A percentile compares a stretch with the other conserved stretches of the same genome.
Conservation (phyloP, 2,329 filamentous ascomycete species). For the Beauveria sp. region DNA sequence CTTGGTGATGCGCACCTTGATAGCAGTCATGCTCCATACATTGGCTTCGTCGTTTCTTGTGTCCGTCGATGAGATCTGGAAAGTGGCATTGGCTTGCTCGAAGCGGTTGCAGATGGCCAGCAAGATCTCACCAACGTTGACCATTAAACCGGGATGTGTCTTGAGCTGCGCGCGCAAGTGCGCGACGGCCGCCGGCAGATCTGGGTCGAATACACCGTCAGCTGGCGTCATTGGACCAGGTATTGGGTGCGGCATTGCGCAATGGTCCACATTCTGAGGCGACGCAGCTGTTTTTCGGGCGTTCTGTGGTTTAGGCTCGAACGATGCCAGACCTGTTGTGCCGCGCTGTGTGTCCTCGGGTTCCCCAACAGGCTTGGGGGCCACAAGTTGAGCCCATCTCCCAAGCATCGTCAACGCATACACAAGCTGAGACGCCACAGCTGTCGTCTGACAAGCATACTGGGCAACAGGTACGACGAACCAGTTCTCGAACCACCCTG, state of each 20-base stretch:
- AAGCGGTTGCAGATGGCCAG: constrained; percentile 33
- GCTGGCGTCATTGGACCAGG: neutral
- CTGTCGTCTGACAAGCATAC: constrained; percentile 40
- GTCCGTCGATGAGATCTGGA: constrained; percentile 25
- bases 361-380: constrained; percentile 22
- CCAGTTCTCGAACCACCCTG: constrained; percentile 42
- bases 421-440: constrained; percentile 37
- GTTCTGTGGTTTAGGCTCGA: constrained; percentile 6
- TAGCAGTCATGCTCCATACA: constrained; percentile 40
- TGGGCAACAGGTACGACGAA: constrained; percentile 33
- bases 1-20: constrained; percentile 39
- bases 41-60: constrained; percentile 33
- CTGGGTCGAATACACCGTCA: constrained; percentile 23
- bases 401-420: constrained; percentile 44
- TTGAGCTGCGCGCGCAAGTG: constrained; percentile 34
- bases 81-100: constrained; percentile 33
- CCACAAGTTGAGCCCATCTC: constrained; percentile 41
- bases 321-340: constrained; percentile 4
- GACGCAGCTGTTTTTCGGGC: neutral
- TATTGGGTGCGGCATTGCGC: neutral
- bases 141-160: constrained; percentile 34
- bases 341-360: neutral
- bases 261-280: neutral
- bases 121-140: constrained; percentile 38
- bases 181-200: constrained; percentile 32